Evolutionary conservation across 805 yeast genomes (phyloP).

Genomic region (Henningerozyma blattae): DNA sequence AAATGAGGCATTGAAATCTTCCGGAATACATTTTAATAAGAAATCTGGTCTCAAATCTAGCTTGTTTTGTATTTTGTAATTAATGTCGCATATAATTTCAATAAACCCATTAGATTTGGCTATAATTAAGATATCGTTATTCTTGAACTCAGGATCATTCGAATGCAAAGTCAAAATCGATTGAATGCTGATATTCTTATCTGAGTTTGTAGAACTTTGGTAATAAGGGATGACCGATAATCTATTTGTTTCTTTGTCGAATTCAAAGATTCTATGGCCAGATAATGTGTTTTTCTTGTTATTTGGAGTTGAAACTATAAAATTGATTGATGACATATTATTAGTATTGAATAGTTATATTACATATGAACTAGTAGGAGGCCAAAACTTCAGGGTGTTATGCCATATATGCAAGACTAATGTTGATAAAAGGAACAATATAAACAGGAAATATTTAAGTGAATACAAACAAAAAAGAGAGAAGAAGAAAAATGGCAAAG

Average conservation of each 20-base stretch:
- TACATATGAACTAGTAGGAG: too few species aligned
- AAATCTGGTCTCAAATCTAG: conserved; percentile 9
- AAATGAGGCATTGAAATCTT: conserved; percentile 4
- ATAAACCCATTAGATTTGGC: conserved; percentile 20
- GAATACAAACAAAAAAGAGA: too few species aligned
- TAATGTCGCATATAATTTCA: conserved; percentile 17
- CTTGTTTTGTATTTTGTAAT: conserved; percentile 6
- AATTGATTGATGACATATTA: too few species aligned
- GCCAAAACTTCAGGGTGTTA: too few species aligned
- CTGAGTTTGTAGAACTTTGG: background rate
- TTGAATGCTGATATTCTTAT: conserved; percentile 11
- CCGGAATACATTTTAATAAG: conserved; percentile 15
- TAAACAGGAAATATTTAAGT: too few species aligned
- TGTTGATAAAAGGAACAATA: too few species aligned
- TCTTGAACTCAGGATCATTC: conserved; percentile 6
- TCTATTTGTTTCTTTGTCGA: conserved; percentile 6
- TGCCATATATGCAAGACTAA: too few species aligned
- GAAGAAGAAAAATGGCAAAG: too few species aligned
- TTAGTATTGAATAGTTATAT: too few species aligned
- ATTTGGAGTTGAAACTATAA: conserved; percentile 17
- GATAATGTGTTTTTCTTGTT: conserved; percentile 10
- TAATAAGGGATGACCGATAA: conserved; percentile 4
- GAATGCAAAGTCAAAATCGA: conserved; percentile 11
- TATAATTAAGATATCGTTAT: conserved; percentile 19
- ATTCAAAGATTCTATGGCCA: conserved; percentile 13